Percentiles rank a stretch among this genome's conserved stretches.
phyloP scores from a whole-genome alignment of 768 basidiomycete genomes.

The Leucosporidium scottii region DNA sequence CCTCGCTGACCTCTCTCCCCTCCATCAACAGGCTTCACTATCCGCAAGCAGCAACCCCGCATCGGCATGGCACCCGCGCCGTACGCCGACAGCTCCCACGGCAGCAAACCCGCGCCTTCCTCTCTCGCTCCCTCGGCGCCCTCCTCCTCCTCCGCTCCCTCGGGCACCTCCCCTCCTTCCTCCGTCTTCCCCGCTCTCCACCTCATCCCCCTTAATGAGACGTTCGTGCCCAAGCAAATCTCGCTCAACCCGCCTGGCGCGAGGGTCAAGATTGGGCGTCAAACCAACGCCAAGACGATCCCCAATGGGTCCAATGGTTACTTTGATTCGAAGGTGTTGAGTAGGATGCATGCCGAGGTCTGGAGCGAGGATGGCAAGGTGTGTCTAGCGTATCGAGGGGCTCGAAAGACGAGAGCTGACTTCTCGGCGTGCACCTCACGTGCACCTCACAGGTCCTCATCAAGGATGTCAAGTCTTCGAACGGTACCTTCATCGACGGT shows the following conservation, averaged over 20 bases:
- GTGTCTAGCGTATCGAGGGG: conserved; percentile 23
- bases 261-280: conserved; percentile 67
- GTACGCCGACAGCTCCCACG: no score
- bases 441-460: conserved; percentile 78
- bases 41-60: no score
- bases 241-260: conserved; percentile 52
- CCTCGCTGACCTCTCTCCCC: no score
- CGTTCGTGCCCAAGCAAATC: conserved; percentile 90
- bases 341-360: conserved; percentile 93
- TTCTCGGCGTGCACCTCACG: neutral
- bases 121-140: neutral
- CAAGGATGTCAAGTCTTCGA: conserved; percentile 96
- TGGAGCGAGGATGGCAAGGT: conserved; percentile 88
- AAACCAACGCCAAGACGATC: conserved; percentile 90
- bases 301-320: conserved; percentile 87
- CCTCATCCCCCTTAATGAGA: conserved; percentile 87
- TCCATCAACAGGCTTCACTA: no score
- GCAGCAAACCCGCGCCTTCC: no score
- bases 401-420: no score
- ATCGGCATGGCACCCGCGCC: no score
- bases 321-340: conserved; percentile 92
- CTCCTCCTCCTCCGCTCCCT: neutral
- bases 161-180: neutral
- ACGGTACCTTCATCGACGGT: conserved; percentile 96
- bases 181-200: conserved; percentile 46